These are phyloP conservation scores for Rachicladosporium sp. DNA, from an alignment of 2,329 filamentous ascomycete species.

Conservation along the genomic window DNA sequence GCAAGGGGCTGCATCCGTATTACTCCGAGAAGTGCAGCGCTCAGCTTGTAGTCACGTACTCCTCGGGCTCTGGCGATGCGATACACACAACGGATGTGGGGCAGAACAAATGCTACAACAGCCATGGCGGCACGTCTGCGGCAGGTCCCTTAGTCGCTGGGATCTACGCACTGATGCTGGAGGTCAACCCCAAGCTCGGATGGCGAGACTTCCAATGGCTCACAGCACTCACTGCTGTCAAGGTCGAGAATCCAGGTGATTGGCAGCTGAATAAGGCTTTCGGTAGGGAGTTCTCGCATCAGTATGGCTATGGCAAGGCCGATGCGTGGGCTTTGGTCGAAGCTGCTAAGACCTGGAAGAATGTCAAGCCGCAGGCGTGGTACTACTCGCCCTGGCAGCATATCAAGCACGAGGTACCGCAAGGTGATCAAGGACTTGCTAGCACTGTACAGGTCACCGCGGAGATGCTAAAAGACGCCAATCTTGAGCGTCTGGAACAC, in stretches of 20 bases:
- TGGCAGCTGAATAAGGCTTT: conserved; percentile 67
- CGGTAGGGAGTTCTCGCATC: conserved; percentile 83
- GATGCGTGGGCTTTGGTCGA: conserved; percentile 80
- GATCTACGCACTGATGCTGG: conserved; percentile 77
- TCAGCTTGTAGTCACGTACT: conserved; percentile 91
- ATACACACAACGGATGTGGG: conserved; percentile 98
- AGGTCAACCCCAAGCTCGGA: conserved; percentile 70
- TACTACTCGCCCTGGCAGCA: conserved; percentile 87
- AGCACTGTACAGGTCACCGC: conserved; percentile 72
- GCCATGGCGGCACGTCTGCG: conserved; percentile 87
- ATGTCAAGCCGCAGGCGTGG: conserved; percentile 93
- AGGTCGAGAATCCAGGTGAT: conserved; percentile 62
- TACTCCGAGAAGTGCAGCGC: conserved; percentile 96
- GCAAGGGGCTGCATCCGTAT: conserved; percentile 76
- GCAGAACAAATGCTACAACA: conserved; percentile 57
- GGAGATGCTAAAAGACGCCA: conserved; percentile 68
- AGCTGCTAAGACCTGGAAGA: conserved; percentile 69
- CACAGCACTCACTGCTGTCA: conserved; percentile 70
- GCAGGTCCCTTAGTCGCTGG: conserved; percentile 87
- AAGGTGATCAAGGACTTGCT: conserved; percentile 67
- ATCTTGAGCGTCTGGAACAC: conserved; percentile 79
- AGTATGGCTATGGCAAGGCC: conserved; percentile 90
- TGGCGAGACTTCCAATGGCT: conserved; percentile 96
- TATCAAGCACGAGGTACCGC: conserved; percentile 72
- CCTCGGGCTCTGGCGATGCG: conserved; percentile 73